These are phyloP conservation scores for Penicillium concentricum DNA, from an alignment of 2,329 filamentous ascomycete species.

Conservation along the genomic window DNA sequence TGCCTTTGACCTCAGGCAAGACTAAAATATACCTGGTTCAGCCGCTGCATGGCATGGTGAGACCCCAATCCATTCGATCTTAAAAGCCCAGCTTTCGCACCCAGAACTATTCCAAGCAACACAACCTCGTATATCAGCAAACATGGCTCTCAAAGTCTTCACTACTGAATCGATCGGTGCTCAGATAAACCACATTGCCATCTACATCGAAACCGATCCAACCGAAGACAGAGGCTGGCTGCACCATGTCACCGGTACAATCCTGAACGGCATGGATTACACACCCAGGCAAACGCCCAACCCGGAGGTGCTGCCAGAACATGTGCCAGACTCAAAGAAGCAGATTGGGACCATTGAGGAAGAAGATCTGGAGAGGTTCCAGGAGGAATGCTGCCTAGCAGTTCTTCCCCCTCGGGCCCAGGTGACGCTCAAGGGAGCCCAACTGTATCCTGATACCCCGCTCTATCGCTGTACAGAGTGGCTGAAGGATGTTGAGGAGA, in stretches of 20 bases:
- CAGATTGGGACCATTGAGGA: slow-evolving; percentile 15
- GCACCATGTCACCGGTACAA: slow-evolving; percentile 20
- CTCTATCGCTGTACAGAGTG: slow-evolving; percentile 17
- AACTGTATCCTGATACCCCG: slow-evolving; percentile 12
- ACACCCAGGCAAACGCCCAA: slow-evolving; percentile 8
- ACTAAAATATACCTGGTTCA: neutral
- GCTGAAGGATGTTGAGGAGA: slow-evolving; percentile 17
- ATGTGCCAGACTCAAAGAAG: slow-evolving; percentile 12
- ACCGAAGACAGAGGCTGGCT: slow-evolving; percentile 5
- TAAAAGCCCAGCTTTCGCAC: neutral
- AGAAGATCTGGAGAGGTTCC: slow-evolving; percentile 11
- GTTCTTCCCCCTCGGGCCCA: slow-evolving; percentile 15
- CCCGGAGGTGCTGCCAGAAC: slow-evolving; percentile 6
- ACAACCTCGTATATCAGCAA: neutral
- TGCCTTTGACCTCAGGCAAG: neutral
- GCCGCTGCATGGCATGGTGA: neutral
- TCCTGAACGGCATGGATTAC: slow-evolving; percentile 19
- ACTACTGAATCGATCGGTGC: slow-evolving; percentile 14
- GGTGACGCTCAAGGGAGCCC: slow-evolving; percentile 9
- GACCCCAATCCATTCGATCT: neutral
- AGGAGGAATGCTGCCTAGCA: slow-evolving; percentile 12
- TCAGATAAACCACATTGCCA: slow-evolving; percentile 16
- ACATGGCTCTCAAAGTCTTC: slow-evolving; percentile 15
- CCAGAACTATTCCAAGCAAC: neutral
- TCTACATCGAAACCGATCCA: slow-evolving; percentile 20